Evolutionary conservation across 768 basidiomycete species (phyloP).

Genomic region (Neoboletus subvelutipes): DNA sequence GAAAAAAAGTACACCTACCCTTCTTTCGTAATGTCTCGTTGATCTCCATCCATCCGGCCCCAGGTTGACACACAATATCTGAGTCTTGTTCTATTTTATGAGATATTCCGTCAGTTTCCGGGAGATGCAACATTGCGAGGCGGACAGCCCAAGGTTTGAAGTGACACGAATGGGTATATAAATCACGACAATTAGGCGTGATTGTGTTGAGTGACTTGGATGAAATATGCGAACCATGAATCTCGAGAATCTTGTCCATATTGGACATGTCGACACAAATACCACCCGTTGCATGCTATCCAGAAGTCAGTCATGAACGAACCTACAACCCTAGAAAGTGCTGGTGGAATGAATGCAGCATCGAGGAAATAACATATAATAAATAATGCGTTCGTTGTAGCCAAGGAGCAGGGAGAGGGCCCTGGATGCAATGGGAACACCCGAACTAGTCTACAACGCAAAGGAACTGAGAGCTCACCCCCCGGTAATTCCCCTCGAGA

Average conservation of each 20-base stretch:
- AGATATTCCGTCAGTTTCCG: neutral
- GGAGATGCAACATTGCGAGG: neutral
- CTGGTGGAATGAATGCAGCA: neutral
- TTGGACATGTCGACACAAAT: slow-evolving; percentile 77
- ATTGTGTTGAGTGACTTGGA: neutral
- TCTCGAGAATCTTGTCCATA: slow-evolving; percentile 78
- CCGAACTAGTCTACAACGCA: neutral
- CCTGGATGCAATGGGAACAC: neutral
- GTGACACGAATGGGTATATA: neutral
- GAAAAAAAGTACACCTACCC: slow-evolving; percentile 36
- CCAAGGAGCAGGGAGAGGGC: neutral
- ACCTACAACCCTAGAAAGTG: neutral
- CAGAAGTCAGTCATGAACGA: slow-evolving; percentile 1
- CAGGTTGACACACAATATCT: slow-evolving; percentile 75
- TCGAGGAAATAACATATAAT: neutral
- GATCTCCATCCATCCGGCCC: slow-evolving; percentile 67
- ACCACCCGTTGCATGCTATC: slow-evolving; percentile 43
- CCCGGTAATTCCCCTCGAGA: slow-evolving; percentile 73
- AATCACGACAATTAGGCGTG: neutral
- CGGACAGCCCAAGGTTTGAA: neutral
- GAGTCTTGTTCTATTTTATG: slow-evolving; percentile 55
- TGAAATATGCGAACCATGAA: slow-evolving; percentile 52
- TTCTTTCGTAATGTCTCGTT: slow-evolving; percentile 66
- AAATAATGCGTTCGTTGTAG: neutral
- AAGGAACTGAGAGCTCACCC: slow-evolving; percentile 41